phyloP scores from a whole-genome alignment of 768 basidiomycete genomes.

The Serpula lacrymans region DNA sequence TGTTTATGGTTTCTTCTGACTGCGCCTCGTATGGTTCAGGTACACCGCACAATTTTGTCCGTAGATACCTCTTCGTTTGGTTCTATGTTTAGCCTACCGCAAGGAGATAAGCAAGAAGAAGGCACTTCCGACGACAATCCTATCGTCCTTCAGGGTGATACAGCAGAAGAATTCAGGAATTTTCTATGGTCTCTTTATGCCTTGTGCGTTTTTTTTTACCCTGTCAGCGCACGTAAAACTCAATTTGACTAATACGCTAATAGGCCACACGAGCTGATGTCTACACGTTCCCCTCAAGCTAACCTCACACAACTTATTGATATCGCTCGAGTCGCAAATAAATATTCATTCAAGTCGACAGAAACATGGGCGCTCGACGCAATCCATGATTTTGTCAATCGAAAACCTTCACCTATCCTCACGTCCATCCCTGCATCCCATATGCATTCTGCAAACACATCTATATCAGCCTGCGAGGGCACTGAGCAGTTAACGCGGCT shows the following conservation, averaged over 20 bases:
- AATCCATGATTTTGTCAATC: slow-evolving; percentile 66
- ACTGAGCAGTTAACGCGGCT: slow-evolving; percentile 55
- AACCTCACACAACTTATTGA: slow-evolving; percentile 56
- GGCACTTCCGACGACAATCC: slow-evolving; percentile 65
- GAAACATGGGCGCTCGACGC: slow-evolving; percentile 75
- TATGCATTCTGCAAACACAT: slow-evolving; percentile 17
- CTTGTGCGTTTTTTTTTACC: slow-evolving; percentile 41
- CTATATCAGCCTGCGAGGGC: slow-evolving; percentile 34
- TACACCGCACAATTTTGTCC: slow-evolving; percentile 58
- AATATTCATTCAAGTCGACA: slow-evolving; percentile 70
- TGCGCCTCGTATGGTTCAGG: slow-evolving; percentile 30
- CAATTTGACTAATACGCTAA: slow-evolving; percentile 1
- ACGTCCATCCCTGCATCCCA: slow-evolving; percentile 34
- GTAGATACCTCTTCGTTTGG: slow-evolving; percentile 63
- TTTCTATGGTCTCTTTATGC: slow-evolving; percentile 80
- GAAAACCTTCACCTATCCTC: slow-evolving; percentile 51
- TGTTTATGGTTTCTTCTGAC: neutral
- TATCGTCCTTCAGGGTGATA: slow-evolving; percentile 60
- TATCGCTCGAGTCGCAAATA: slow-evolving; percentile 64
- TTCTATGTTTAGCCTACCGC: slow-evolving; percentile 65
- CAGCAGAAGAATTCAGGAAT: slow-evolving; percentile 61
- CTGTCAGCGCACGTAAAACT: neutral
- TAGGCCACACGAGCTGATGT: slow-evolving; percentile 61
- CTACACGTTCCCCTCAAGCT: slow-evolving; percentile 43
- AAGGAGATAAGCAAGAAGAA: slow-evolving; percentile 47